These are phyloP conservation scores for Avena eriantha DNA, from an alignment of 176 grass and related monocot species.

Conservation along the genomic window DNA sequence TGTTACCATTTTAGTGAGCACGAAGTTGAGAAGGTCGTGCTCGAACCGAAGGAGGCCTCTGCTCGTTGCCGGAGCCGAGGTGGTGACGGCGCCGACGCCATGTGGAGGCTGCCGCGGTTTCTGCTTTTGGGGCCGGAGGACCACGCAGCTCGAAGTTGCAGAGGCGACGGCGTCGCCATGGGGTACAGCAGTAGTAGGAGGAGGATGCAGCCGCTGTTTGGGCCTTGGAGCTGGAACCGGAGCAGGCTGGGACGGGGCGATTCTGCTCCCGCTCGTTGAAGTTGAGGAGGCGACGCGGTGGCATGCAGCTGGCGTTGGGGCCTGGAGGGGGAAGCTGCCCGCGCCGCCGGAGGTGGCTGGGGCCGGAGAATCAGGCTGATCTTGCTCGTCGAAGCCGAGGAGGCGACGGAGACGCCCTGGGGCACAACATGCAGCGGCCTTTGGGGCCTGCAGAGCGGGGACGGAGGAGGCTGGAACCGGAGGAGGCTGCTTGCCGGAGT, in stretches of 20 bases:
- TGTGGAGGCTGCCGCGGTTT: not conserved
- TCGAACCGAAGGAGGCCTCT: not conserved
- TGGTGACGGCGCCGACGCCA: not conserved
- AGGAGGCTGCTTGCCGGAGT: constrained; percentile 14
- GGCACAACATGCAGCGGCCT: not conserved
- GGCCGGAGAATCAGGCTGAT: not conserved
- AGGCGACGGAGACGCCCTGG: not conserved
- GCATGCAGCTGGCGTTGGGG: not conserved
- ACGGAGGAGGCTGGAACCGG: not conserved
- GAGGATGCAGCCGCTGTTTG: not conserved
- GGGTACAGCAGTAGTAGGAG: constrained; percentile 3
- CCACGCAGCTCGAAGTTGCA: not conserved
- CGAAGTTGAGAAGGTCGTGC: constrained; percentile 24
- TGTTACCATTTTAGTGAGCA: constrained; percentile 24
- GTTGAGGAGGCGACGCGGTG: constrained; percentile 9
- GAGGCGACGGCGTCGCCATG: not conserved
- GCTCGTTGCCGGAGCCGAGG: not conserved
- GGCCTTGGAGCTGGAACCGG: not conserved
- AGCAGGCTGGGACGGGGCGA: constrained; percentile 7
- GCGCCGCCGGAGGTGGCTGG: not conserved
- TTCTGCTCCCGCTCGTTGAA: not conserved
- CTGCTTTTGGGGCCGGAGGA: not conserved
- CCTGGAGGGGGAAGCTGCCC: not conserved
- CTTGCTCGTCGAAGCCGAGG: not conserved
- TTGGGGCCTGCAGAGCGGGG: not conserved